These are phyloP conservation scores for Nakazawaea pomicola DNA, from an alignment of 805 yeast genomes.

Conservation along the genomic window DNA sequence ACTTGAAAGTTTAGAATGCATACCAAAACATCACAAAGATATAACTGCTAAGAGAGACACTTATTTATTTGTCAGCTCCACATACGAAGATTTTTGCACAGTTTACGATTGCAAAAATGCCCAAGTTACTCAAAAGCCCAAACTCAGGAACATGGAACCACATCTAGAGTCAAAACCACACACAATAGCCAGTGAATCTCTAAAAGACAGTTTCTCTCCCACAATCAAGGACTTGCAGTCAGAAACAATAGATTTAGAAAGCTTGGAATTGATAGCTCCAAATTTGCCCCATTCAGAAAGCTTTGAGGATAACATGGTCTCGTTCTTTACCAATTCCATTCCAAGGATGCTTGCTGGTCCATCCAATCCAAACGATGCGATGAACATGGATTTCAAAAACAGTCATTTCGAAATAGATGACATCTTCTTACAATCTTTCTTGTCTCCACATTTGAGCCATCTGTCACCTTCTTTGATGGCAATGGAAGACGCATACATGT, in stretches of 20 bases:
- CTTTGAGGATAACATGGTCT: neutral
- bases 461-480: slow-evolving; percentile 1
- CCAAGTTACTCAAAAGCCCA: neutral
- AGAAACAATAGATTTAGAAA: too few species aligned
- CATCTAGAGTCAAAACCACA: neutral
- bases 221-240: neutral
- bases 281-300: too few species aligned
- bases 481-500: too few species aligned
- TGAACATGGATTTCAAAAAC: neutral
- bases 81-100: slow-evolving; percentile 17
- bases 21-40: slow-evolving; percentile 10
- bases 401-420: slow-evolving; percentile 10
- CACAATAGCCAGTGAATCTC: neutral
- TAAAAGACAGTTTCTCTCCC: neutral
- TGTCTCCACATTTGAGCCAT: slow-evolving; percentile 1
- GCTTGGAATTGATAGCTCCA: too few species aligned
- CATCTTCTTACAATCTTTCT: slow-evolving; percentile 10
- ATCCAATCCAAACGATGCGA: neutral
- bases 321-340: slow-evolving; percentile 5
- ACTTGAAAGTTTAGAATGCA: slow-evolving; percentile 7
- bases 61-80: slow-evolving; percentile 19
- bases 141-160: neutral
- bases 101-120: neutral
- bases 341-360: neutral
- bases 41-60: slow-evolving; percentile 13